Percentiles rank a stretch among this genome's conserved stretches.
Evolutionary conservation across 2,329 filamentous ascomycete species (phyloP).

Genomic region (Curvularia sp.): DNA sequence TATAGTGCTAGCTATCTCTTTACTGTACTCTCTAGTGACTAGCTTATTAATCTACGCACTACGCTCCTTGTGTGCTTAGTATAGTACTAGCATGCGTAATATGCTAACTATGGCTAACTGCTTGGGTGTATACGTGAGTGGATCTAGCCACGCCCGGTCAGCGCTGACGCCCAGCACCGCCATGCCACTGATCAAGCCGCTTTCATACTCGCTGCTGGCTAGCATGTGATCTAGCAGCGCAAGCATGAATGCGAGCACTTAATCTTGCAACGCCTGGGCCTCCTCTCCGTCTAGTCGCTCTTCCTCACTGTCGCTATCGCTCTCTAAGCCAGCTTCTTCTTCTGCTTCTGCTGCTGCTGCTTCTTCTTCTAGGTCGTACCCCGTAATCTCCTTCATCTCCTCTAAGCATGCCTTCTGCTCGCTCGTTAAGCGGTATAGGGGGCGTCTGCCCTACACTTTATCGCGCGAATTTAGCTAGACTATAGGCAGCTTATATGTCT

Average conservation of each 20-base stretch:
- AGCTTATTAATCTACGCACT: constrained; percentile 1
- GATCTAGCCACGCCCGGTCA: constrained; percentile 9
- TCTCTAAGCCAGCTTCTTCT: background rate
- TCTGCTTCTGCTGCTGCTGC: background rate
- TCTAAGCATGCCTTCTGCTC: constrained; percentile 9
- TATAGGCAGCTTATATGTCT: constrained; percentile 7
- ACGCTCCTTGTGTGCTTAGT: constrained; percentile 3
- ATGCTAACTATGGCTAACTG: constrained; percentile 4
- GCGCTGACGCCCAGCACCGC: constrained; percentile 12
- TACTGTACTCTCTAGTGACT: background rate
- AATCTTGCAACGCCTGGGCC: constrained; percentile 7
- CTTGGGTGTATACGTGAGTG: constrained; percentile 17
- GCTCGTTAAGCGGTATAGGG: constrained; percentile 4
- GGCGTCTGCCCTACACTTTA: constrained; percentile 2
- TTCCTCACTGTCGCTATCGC: constrained; percentile 1
- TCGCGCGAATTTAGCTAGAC: background rate
- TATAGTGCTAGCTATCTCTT: background rate
- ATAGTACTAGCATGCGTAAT: constrained; percentile 15
- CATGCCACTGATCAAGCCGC: constrained; percentile 15
- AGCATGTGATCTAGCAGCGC: constrained; percentile 12
- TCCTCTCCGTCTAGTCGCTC: background rate
- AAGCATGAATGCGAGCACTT: constrained; percentile 14
- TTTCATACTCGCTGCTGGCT: constrained; percentile 17
- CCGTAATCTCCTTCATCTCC: constrained; percentile 4
- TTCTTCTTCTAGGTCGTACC: background rate